Base-by-base conservation (phyloP, 1,284 basidiomycete genomes). In the Boletus semigastroideus region DNA sequence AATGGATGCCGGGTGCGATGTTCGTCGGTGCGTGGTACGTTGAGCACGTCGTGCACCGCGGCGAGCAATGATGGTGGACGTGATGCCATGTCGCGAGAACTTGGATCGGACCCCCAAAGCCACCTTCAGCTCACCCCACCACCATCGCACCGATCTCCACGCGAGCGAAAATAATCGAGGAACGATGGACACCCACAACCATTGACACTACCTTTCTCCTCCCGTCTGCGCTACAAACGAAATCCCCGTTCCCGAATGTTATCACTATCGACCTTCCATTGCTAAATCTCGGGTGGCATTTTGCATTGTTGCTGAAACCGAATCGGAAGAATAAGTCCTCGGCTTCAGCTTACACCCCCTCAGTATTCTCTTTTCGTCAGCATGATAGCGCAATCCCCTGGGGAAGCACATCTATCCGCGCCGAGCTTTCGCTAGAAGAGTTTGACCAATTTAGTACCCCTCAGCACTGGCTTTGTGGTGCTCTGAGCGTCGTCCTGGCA, bases 1-100 rank as follows among this genome's bases (percentile, higher is more conserved):
- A 84, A 84, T 3, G 79, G 76, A 58, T 85, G 83, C 12, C 52
- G 60, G 10, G 68, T 65, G 6, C 68, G 68, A 19, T 4, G 44
- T 51, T 74, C 63, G 22, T 57, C 42, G 9, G 71, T 17, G 27
- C 49, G 43, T 3, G 59, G 43, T 16, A 37, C 39, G 12, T 47
- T 48, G 48, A 68, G 62, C 34, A 56, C 54, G 37, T 68, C 64
- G 56, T 70, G 61, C 44, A 67, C 53, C 14, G 27, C 61, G 41
- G 61, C 54, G 54, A 67, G 64, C 39, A 68, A 17, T 1, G 67
- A 65, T 44, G 62, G 41, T 44, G 62, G 41, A 20, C 41, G 52
- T 27, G 57, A 47, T 38, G 46, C 44, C 64, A 61, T 48, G 5
- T 25, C 25, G 25, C 25, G 22, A 22, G 22, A 22, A 36, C 34